Evolutionary conservation across 768 basidiomycete species (phyloP), one percentile per base, ranked within the genome.

Genomic region (Macrolepiota fuliginosa): DNA sequence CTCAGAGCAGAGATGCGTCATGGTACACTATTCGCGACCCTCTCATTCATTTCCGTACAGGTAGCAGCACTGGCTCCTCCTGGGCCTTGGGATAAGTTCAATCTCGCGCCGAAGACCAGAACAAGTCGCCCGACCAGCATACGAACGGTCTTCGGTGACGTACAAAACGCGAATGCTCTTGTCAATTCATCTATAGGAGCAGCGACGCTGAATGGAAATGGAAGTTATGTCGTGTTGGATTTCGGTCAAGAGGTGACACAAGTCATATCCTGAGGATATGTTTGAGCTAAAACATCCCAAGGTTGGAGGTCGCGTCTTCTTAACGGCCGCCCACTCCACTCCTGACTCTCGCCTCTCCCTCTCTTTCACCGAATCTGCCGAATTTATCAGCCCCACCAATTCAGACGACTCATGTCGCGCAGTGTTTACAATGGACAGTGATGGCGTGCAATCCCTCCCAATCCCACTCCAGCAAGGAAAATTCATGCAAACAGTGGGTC

Each of bases 361-460:
- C 36, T 77, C 81, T 1, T 83, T 82, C 70, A 80, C 79, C 0
- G 81, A 83, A 64, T 83, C 82, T 2, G 68, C 81, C 1, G 56
- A 76, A 49, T 83, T 81, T 67, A 79, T 83, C 61, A 74, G 68
- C 52, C 80, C 81, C 0, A 56, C 69, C 10, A 72, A 67, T 0
- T 81, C 81, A 42, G 81, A 83, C 65, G 75, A 78, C 59, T 76
- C 76, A 11, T 76, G 76, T 50, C 65, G 54, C 22, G 2, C 69
- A 2, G 56, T 64, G 4, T 29, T 66, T 9, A 65, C 71, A 7
- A 64, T 69, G 64, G 65, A 75, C 58, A 55, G 68, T 17, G 78
- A 79, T 57, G 76, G 76, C 4, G 73, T 74, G 24, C 74, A 77
- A 52, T 54, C 66, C 4, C 65, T 78, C 51, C 68, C 72, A 3